phyloP scores from a whole-genome alignment of 768 basidiomycete species.

The Pluteus cervinus region DNA sequence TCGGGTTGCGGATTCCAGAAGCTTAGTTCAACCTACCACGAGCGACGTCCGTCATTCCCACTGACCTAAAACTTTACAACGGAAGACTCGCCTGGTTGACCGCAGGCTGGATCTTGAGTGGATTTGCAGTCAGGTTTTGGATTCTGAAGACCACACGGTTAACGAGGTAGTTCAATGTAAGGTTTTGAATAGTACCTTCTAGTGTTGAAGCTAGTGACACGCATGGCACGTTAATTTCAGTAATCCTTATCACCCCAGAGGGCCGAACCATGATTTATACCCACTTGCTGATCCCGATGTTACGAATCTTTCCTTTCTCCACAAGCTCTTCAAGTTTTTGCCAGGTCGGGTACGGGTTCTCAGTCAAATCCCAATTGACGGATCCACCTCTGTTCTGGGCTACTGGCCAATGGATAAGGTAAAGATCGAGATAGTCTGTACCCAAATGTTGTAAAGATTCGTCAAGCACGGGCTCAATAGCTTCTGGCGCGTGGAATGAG shows the following conservation, averaged over 20 bases:
- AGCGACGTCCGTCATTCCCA: too few species aligned
- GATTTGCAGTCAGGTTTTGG: constrained; percentile 56
- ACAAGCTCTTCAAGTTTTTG: constrained; percentile 74
- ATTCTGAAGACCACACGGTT: constrained; percentile 35
- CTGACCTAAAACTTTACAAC: too few species aligned
- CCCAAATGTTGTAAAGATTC: constrained; percentile 57
- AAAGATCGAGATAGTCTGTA: constrained; percentile 72
- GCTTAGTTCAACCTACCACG: constrained; percentile 73
- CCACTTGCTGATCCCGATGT: constrained; percentile 83
- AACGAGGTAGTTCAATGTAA: constrained; percentile 10
- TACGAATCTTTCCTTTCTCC: constrained; percentile 67
- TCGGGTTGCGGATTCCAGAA: constrained; percentile 77
- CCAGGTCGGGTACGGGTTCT: constrained; percentile 75
- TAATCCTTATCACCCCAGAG: neutral
- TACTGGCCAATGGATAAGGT: constrained; percentile 80
- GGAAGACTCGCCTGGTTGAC: too few species aligned
- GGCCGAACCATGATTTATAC: too few species aligned
- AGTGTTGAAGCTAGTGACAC: constrained; percentile 48
- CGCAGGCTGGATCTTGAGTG: constrained; percentile 55
- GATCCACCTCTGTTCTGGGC: constrained; percentile 52
- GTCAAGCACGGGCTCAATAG: constrained; percentile 62
- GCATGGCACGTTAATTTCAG: neutral
- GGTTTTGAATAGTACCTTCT: constrained; percentile 30
- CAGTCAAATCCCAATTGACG: constrained; percentile 45
- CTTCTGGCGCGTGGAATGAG: constrained; percentile 66